These are phyloP conservation scores for Coemansia sp. DNA, from an alignment of 192 early-diverging fungal genomes.

Conservation along the genomic window DNA sequence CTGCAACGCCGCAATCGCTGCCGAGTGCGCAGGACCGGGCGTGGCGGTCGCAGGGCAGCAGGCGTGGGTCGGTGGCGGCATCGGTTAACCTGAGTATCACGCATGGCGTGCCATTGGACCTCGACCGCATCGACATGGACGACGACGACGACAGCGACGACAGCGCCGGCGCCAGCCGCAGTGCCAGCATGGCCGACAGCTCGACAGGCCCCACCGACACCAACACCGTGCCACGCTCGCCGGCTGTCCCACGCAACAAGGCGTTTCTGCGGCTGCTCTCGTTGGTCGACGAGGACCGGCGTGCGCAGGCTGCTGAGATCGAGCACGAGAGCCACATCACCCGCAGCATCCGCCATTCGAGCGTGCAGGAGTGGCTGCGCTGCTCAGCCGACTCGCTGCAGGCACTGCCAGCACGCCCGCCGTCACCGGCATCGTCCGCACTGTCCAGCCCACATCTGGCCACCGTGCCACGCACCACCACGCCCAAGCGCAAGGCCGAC, in stretches of 20 bases:
- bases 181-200: conserved; percentile 10
- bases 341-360: conserved; percentile 36
- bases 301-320: conserved; percentile 47
- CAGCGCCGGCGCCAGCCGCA: conserved; percentile 6
- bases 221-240: conserved; percentile 17
- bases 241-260: conserved; percentile 38
- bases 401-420: conserved; percentile 4
- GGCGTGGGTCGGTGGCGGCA: conserved; percentile 29
- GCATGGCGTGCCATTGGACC: conserved; percentile 22
- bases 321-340: conserved; percentile 52
- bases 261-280: conserved; percentile 42
- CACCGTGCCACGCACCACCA: conserved; percentile 1
- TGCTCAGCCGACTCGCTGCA: not conserved
- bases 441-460: conserved; percentile 27
- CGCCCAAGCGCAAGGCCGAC: conserved; percentile 33
- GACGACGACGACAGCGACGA: conserved; percentile 24
- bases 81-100: conserved; percentile 17
- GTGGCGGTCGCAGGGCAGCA: conserved; percentile 1
- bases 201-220: conserved; percentile 20
- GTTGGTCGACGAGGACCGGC: conserved; percentile 41
- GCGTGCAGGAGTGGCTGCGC: conserved; percentile 50
- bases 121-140: conserved; percentile 29
- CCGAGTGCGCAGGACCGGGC: not conserved
- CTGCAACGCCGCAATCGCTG: not conserved
- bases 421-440: conserved; percentile 21